phyloP scores from a whole-genome alignment of 208 protist species.

The Acanthamoeba triangularis region DNA sequence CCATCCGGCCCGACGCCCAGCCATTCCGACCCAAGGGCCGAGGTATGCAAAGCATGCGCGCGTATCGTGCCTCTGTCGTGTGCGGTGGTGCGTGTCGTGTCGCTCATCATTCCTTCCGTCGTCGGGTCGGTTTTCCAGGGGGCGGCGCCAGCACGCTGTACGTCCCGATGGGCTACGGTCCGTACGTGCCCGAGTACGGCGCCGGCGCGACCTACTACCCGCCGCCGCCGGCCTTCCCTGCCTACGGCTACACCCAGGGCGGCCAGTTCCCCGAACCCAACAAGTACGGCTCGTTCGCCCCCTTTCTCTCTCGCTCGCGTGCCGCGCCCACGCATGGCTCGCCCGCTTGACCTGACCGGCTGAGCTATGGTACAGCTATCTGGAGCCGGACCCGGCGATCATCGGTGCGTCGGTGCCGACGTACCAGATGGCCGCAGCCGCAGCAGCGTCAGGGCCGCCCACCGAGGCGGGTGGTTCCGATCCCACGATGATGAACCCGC shows the following conservation, averaged over 20 bases:
- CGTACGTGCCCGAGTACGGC: neutral
- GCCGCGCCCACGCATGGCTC: neutral
- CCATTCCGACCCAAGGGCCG: slow-evolving; percentile 33
- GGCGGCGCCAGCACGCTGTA: neutral
- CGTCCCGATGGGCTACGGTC: neutral
- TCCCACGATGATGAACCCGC: neutral
- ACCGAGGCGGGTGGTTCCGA: neutral
- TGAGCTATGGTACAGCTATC: neutral
- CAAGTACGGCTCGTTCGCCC: neutral
- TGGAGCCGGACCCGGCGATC: slow-evolving; percentile 3
- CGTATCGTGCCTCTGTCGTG: neutral
- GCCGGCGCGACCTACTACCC: slow-evolving; percentile 8
- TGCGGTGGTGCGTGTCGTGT: neutral
- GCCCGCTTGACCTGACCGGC: neutral
- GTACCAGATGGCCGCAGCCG: neutral
- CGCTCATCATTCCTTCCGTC: neutral
- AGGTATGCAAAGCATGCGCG: neutral
- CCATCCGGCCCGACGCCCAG: slow-evolving; percentile 12
- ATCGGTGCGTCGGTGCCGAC: neutral
- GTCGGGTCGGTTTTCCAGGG: neutral
- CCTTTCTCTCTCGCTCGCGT: neutral
- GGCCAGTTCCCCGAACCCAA: slow-evolving; percentile 16
- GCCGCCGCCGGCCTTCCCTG: neutral
- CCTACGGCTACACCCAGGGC: slow-evolving; percentile 32
- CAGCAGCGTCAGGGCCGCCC: neutral